phyloP scores from a whole-genome alignment of 106 monocot species.

The Posidonia australis region DNA sequence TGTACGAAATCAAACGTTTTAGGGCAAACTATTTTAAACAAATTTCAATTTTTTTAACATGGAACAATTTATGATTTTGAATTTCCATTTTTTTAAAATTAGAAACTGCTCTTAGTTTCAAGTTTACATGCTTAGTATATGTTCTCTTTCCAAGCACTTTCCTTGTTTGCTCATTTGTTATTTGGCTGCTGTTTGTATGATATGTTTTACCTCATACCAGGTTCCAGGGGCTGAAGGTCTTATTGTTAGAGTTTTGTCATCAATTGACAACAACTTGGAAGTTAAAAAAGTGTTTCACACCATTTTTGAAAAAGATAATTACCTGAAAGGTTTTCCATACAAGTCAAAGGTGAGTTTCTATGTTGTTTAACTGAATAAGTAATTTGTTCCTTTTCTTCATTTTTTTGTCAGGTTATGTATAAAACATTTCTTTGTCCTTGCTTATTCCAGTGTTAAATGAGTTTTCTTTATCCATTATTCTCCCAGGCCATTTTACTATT shows the following conservation, averaged over 20 bases:
- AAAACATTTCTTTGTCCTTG: not conserved
- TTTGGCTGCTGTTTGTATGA: not conserved
- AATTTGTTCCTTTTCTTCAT: not conserved
- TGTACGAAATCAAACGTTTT: no score
- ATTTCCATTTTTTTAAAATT: no score
- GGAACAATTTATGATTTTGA: no score
- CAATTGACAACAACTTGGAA: slow-evolving; percentile 17
- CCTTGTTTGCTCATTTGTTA: not conserved
- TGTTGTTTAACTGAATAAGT: not conserved
- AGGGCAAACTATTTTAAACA: no score
- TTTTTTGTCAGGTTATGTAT: not conserved
- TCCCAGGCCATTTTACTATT: slow-evolving; percentile 24
- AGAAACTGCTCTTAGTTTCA: no score
- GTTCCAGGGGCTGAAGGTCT: slow-evolving; percentile 19
- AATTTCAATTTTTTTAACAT: no score
- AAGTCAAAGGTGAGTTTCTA: slow-evolving; percentile 20
- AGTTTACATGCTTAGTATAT: no score
- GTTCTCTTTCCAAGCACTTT: no score
- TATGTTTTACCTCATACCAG: slow-evolving; percentile 1
- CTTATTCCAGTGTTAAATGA: not conserved
- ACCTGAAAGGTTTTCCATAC: slow-evolving; percentile 24
- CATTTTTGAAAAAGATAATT: slow-evolving; percentile 15
- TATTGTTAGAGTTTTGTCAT: slow-evolving; percentile 25
- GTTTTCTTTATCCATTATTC: not conserved
- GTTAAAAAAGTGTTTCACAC: slow-evolving; percentile 12